These are phyloP conservation scores for Aspergillus brasiliensis DNA, from an alignment of 2,329 filamentous ascomycete genomes.

Conservation along the genomic window DNA sequence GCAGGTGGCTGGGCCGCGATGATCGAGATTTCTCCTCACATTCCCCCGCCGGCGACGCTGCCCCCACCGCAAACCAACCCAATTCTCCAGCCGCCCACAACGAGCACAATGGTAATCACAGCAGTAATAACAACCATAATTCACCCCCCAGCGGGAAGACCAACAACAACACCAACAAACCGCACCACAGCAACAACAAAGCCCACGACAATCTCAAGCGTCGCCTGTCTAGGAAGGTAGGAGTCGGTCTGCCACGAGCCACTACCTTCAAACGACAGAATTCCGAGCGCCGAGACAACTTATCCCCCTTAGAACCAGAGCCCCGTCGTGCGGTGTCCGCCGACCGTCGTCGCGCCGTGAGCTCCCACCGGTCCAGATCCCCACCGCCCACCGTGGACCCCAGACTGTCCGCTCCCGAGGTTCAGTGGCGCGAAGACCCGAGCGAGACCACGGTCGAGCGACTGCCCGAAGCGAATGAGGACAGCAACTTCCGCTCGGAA, in stretches of 20 bases:
- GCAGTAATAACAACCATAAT: not conserved
- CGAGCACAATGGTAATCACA: conserved; percentile 3
- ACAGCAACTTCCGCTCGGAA: conserved; percentile 29
- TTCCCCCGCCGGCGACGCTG: conserved; percentile 20
- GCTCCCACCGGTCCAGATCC: conserved; percentile 48
- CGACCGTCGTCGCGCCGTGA: conserved; percentile 48
- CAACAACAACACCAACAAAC: conserved; percentile 20
- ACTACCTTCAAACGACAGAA: conserved; percentile 81
- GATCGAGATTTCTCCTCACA: conserved; percentile 36
- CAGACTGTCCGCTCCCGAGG: conserved; percentile 45
- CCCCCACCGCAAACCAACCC: conserved; percentile 17
- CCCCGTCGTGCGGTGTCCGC: conserved; percentile 68
- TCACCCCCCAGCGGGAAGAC: conserved; percentile 9
- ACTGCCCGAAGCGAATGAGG: conserved; percentile 32
- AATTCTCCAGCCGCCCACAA: conserved; percentile 14
- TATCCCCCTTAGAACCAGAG: conserved; percentile 66
- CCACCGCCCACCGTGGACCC: conserved; percentile 41
- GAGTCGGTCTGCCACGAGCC: conserved; percentile 74
- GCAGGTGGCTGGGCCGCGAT: conserved; percentile 47
- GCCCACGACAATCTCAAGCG: conserved; percentile 37
- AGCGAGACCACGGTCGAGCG: conserved; percentile 37
- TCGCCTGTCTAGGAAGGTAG: conserved; percentile 55
- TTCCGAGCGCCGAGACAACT: conserved; percentile 74
- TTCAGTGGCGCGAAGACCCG: conserved; percentile 39
- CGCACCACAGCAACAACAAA: conserved; percentile 22